Evolutionary conservation across 169 alveolate species (phyloP), one percentile per base, ranked within the genome.

Genomic region (Cryptosporidium baileyi): DNA sequence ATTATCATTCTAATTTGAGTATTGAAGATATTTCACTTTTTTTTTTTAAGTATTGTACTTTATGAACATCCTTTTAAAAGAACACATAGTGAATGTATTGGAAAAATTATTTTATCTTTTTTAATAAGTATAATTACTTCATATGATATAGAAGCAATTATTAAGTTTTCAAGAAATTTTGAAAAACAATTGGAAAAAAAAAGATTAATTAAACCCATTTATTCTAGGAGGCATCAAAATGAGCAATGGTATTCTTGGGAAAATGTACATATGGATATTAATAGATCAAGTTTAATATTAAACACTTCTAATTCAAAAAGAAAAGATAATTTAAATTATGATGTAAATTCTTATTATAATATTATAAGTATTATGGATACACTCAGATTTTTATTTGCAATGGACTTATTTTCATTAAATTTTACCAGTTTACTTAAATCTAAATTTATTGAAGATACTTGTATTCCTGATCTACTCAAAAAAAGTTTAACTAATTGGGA

Each of bases 221-320:
- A 74, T 74, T 51, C 85, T 1, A 74, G 67, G 43, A 74, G 41
- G 22, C 30, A 74, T 2, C 67, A 74, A 11, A 54, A 44, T 74
- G 85, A 74, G 40, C 85, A 74, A 34, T 74, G 85, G 85, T 74
- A 74, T 57, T 57, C 85, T 38, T 74, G 85, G 85, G 85, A 74
- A 54, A 74, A 57, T 36, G 40, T 51, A 40, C 40, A 54, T 51
- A 74, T 74, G 28, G 85, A 74, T 41, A 36, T 47, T n/a, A 74
- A 61, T 8, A 57, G 38, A 40, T 51, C 65, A 24, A 54, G 26
- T 2, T 45, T 65, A 32, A 47, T 49, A 47, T 17, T 41, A 26
- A 30, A 17, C 38, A 13, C 62, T 65, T 32, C 41, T 13, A 28
- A 15, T n/a, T 24, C 59, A 13, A 41, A 38, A 28, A 32, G 47